Evolutionary conservation across 305 asterid genomes (phyloP).

Genomic region (Solanum hybrid): DNA sequence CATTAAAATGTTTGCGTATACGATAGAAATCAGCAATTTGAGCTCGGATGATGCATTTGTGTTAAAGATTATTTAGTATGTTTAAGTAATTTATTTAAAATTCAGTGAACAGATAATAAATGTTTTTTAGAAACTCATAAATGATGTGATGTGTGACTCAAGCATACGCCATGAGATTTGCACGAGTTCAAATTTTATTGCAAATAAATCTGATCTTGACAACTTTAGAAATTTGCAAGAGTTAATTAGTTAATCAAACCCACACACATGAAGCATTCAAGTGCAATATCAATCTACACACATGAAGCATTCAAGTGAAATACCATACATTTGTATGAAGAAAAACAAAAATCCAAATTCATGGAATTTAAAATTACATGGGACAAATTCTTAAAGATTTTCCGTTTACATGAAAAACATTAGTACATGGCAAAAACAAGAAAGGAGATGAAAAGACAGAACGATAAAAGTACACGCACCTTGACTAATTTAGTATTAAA

Average conservation of each 20-base stretch:
- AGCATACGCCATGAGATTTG: neutral
- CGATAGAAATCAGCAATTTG: rapidly evolving
- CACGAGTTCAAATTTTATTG: neutral
- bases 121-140: neutral
- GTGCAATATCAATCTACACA: no score
- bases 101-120: neutral
- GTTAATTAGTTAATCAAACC: neutral
- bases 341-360: neutral
- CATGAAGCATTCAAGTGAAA: neutral
- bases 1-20: neutral
- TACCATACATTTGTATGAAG: neutral
- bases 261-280: neutral
- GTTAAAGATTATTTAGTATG: neutral
- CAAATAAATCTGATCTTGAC: neutral
- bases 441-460: neutral
- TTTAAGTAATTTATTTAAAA: neutral
- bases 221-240: neutral
- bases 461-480: neutral
- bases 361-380: no score
- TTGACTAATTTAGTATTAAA: no score
- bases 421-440: neutral
- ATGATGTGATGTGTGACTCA: neutral
- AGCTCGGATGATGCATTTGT: neutral
- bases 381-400: no score
- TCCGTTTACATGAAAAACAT: neutral